Conservation (phyloP, 2,329 filamentous ascomycete genomes). For the Bipolaris oryzae region DNA sequence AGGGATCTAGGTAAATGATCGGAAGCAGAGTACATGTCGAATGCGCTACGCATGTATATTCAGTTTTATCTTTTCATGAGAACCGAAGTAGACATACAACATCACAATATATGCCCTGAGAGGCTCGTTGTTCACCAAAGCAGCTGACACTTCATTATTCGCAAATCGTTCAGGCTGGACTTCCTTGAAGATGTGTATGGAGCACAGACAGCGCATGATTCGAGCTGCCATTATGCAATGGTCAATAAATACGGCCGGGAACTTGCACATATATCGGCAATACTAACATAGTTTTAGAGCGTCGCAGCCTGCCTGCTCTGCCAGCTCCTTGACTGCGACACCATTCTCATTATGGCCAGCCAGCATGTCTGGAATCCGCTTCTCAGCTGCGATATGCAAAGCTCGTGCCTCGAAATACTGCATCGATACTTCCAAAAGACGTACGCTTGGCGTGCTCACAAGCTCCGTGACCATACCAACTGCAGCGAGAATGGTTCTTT, state of each 20-base stretch:
- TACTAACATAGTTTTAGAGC: slow-evolving; percentile 30
- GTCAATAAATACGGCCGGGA: background rate
- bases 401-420: slow-evolving; percentile 47
- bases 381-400: slow-evolving; percentile 44
- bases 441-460: slow-evolving; percentile 39
- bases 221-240: slow-evolving; percentile 30
- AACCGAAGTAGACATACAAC: slow-evolving; percentile 32
- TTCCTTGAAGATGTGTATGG: slow-evolving; percentile 46
- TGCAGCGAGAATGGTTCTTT: slow-evolving; percentile 40
- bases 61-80: background rate
- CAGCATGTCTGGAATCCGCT: slow-evolving; percentile 45
- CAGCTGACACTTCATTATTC: slow-evolving; percentile 48
- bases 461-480: slow-evolving; percentile 46
- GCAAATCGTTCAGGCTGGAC: slow-evolving; percentile 37
- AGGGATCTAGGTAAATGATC: slow-evolving; percentile 43
- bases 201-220: slow-evolving; percentile 45
- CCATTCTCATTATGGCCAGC: slow-evolving; percentile 30
- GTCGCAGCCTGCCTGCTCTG: slow-evolving; percentile 36
- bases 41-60: slow-evolving; percentile 21
- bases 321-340: slow-evolving; percentile 31
- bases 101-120: slow-evolving; percentile 46
- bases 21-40: slow-evolving; percentile 42
- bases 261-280: background rate
- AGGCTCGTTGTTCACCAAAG: slow-evolving; percentile 45
- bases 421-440: slow-evolving; percentile 43